Evolutionary conservation across 2,329 filamentous ascomycete genomes (phyloP).

Genomic region (Teratosphaeria pseudoeucalypti): DNA sequence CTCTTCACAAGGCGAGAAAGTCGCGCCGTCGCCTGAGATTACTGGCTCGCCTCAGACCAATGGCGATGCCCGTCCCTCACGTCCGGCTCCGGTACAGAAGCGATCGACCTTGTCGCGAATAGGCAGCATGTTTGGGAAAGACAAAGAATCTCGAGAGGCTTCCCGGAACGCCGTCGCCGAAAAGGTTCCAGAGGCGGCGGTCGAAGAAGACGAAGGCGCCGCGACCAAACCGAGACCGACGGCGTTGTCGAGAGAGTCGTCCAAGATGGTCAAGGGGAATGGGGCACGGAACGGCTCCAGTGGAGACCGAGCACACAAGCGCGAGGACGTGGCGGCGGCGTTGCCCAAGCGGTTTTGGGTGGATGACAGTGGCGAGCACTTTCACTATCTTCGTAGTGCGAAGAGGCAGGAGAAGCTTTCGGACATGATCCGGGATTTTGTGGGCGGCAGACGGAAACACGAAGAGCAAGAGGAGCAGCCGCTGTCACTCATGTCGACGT

Average conservation of each 20-base stretch:
- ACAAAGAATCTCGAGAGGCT: conserved; percentile 13
- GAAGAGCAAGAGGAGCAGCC: conserved; percentile 65
- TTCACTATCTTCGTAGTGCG: conserved; percentile 79
- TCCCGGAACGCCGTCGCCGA: conserved; percentile 13
- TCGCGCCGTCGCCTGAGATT: background rate
- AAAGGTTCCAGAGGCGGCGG: conserved; percentile 17
- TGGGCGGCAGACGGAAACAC: conserved; percentile 65
- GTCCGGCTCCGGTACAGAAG: conserved; percentile 21
- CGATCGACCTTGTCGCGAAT: conserved; percentile 30
- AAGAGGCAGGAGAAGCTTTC: conserved; percentile 90
- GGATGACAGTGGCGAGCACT: conserved; percentile 60
- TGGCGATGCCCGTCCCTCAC: conserved; percentile 14
- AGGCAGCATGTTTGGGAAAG: conserved; percentile 32
- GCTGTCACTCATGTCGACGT: conserved; percentile 84
- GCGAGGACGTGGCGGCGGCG: conserved; percentile 13
- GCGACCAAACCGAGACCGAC: conserved; percentile 11
- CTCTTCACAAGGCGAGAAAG: conserved; percentile 16
- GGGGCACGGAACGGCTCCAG: conserved; percentile 20
- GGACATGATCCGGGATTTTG: conserved; percentile 78
- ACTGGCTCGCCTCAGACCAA: conserved; percentile 4
- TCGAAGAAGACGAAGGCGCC: conserved; percentile 16
- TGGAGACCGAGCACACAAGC: conserved; percentile 21
- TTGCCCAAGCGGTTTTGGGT: conserved; percentile 43
- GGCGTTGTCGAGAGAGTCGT: conserved; percentile 21
- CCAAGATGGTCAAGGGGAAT: conserved; percentile 13